Evolutionary conservation across 306 rosid genomes (phyloP).

Genomic region (Biancaea sappan): DNA sequence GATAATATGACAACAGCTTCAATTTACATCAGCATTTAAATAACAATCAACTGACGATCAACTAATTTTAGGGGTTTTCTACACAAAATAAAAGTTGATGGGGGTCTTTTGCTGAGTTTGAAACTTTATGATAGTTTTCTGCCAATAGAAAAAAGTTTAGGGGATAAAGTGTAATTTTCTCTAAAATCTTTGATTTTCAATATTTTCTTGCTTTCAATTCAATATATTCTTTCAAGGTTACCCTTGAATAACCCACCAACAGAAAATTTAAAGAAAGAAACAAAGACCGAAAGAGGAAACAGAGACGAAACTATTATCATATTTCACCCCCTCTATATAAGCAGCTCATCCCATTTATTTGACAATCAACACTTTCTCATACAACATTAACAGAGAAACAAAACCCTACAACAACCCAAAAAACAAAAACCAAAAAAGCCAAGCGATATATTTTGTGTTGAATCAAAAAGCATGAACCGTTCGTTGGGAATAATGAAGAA

Average conservation of each 20-base stretch:
- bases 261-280: not conserved
- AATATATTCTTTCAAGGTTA: conserved; percentile 25
- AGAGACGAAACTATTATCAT: not conserved
- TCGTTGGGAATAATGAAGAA: conserved; percentile 35
- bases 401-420: not conserved
- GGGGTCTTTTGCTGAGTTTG: too few species aligned
- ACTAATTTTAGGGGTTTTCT: too few species aligned
- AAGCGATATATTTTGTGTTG: not conserved
- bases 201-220: conserved; percentile 31
- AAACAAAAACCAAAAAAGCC: not conserved
- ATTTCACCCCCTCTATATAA: conserved; percentile 10
- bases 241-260: conserved; percentile 39
- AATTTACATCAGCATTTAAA: too few species aligned
- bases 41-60: too few species aligned
- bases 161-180: too few species aligned
- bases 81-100: too few species aligned
- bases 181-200: conserved; percentile 37
- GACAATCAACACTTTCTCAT: not conserved
- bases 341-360: conserved; percentile 1
- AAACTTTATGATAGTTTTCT: too few species aligned
- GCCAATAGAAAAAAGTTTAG: too few species aligned
- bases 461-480: conserved; percentile 44
- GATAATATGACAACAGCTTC: too few species aligned
- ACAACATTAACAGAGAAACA: not conserved
- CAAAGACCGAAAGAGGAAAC: not conserved